phyloP scores from a whole-genome alignment of 2,329 filamentous ascomycete species.

The Colletotrichum karsti region DNA sequence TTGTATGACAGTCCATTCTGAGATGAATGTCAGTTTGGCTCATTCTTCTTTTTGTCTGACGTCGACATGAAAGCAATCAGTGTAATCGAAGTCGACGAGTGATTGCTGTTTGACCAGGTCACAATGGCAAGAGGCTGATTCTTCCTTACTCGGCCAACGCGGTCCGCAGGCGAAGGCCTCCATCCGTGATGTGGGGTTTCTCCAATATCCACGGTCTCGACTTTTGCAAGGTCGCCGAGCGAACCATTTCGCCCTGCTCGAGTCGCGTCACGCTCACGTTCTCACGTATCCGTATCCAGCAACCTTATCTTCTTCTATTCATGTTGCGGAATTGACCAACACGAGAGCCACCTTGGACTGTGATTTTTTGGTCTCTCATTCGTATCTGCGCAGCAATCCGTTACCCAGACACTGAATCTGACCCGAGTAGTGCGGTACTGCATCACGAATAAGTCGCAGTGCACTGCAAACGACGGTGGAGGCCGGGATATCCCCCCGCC shows the following conservation, averaged over 20 bases:
- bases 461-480: neutral
- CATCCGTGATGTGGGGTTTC: neutral
- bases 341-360: no score
- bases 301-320: neutral
- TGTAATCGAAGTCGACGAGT: neutral
- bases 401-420: neutral
- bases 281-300: neutral
- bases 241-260: neutral
- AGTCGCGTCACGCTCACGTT: neutral
- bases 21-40: no score
- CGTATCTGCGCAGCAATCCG: neutral
- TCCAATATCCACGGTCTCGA: neutral
- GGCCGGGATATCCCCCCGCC: constrained; percentile 7
- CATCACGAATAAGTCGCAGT: neutral
- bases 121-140: neutral
- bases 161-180: neutral
- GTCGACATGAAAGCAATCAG: neutral
- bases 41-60: no score
- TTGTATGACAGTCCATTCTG: neutral
- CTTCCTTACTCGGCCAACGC: neutral
- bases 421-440: neutral
- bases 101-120: neutral
- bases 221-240: neutral
- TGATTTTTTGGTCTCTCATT: no score
- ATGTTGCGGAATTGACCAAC: no score